These are phyloP conservation scores for Aegilops speltoides DNA, from an alignment of 176 grass and related monocot species.

Conservation along the genomic window DNA sequence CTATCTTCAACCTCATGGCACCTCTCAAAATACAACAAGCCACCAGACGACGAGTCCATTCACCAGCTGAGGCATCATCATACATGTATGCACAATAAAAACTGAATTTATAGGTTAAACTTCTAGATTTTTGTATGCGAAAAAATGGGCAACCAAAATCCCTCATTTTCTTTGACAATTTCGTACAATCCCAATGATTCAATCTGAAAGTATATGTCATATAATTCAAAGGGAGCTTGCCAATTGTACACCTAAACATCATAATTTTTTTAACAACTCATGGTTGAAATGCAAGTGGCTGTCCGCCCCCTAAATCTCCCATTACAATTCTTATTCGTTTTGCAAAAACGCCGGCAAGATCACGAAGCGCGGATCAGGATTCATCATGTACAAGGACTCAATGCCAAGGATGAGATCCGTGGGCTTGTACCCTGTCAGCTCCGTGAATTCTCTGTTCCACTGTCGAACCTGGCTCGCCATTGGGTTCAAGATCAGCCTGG, in stretches of 20 bases:
- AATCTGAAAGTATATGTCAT: no score
- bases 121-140: no score
- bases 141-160: no score
- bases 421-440: conserved; percentile 31
- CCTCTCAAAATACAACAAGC: no score
- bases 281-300: background rate
- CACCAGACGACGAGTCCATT: no score
- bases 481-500: background rate
- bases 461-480: background rate
- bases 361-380: background rate
- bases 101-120: no score
- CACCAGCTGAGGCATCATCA: no score
- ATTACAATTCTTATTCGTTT: background rate
- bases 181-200: no score
- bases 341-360: background rate
- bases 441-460: conserved; percentile 3
- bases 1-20: no score
- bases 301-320: background rate
- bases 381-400: background rate
- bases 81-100: no score
- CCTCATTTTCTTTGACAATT: no score
- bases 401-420: background rate
- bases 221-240: background rate
- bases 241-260: background rate
- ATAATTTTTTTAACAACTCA: background rate